Percentiles rank a stretch among this genome's conserved stretches.
phyloP scores from a whole-genome alignment of 2,329 filamentous ascomycete genomes.

The Colletotrichum sublineola region DNA sequence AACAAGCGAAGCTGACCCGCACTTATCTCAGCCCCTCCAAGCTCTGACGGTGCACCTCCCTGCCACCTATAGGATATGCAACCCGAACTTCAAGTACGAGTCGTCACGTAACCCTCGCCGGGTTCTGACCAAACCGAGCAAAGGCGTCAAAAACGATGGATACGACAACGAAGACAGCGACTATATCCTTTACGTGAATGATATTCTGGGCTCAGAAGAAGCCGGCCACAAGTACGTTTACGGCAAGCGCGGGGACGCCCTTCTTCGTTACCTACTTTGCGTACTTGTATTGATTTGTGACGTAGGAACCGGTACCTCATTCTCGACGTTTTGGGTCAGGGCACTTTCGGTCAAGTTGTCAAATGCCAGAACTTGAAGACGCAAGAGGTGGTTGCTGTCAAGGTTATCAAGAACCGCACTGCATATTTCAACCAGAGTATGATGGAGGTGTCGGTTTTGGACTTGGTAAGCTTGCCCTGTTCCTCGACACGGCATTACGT shows the following conservation, averaged over 20 bases:
- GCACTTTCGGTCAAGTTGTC: slow-evolving; percentile 98
- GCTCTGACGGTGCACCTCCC: slow-evolving; percentile 93
- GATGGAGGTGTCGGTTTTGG: slow-evolving; percentile 99
- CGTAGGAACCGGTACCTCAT: slow-evolving; percentile 93
- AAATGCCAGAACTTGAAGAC: slow-evolving; percentile 99
- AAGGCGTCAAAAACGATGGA: slow-evolving; percentile 97
- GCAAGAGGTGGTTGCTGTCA: slow-evolving; percentile 97
- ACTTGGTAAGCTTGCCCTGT: slow-evolving; percentile 74
- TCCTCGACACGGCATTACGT: neutral
- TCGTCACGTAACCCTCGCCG: slow-evolving; percentile 95
- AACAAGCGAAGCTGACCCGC: slow-evolving; percentile 44
- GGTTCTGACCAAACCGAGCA: slow-evolving; percentile 98
- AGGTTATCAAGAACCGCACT: slow-evolving; percentile 98
- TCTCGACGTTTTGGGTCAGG: slow-evolving; percentile 94
- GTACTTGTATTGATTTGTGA: slow-evolving; percentile 34
- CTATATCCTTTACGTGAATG: slow-evolving; percentile 99
- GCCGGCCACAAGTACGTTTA: slow-evolving; percentile 89
- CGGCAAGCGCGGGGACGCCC: neutral
- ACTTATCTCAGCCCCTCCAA: slow-evolving; percentile 82
- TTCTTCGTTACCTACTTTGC: neutral
- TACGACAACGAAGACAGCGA: slow-evolving; percentile 99
- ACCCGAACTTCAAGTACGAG: slow-evolving; percentile 98
- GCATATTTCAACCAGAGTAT: slow-evolving; percentile 99
- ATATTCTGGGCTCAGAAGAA: slow-evolving; percentile 97
- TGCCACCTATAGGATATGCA: slow-evolving; percentile 97